Conservation (phyloP, 192 early-diverging fungal genomes). For the Entophlyctis luteolus region DNA sequence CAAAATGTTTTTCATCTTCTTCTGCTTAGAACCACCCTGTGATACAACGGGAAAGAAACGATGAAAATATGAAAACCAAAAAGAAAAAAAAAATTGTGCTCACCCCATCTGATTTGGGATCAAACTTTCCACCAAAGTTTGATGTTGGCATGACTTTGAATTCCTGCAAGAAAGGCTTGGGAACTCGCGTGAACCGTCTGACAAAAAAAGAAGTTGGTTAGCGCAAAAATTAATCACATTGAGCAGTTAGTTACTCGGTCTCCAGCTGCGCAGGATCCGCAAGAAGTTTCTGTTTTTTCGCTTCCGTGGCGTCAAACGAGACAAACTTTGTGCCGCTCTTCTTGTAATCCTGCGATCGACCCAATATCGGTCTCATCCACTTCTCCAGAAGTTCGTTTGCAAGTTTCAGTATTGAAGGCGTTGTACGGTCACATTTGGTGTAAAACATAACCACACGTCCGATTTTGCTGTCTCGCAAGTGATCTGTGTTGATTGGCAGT, state of each 20-base stretch:
- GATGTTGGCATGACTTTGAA: slow-evolving; percentile 25
- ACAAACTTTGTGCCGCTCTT: slow-evolving; percentile 29
- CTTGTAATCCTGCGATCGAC: slow-evolving; percentile 68
- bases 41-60: not conserved
- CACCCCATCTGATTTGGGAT: not conserved
- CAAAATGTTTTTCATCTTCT: not conserved
- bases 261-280: not conserved
- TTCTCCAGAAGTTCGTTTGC: slow-evolving; percentile 74
- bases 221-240: not conserved
- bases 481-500: slow-evolving; percentile 37
- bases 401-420: slow-evolving; percentile 59
- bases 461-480: slow-evolving; percentile 66
- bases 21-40: not conserved
- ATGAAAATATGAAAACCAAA: not conserved
- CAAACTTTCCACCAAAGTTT: slow-evolving; percentile 18
- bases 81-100: not conserved
- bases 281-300: slow-evolving; percentile 2
- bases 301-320: slow-evolving; percentile 10
- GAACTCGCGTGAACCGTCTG: slow-evolving; percentile 24
- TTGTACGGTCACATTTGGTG: slow-evolving; percentile 78
- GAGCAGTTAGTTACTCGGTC: not conserved
- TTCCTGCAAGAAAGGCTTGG: slow-evolving; percentile 14
- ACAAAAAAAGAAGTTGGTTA: not conserved
- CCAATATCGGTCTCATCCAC: slow-evolving; percentile 83
- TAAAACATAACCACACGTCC: slow-evolving; percentile 87